A percentile compares a stretch with the other conserved stretches of the same genome.
Evolutionary conservation across 768 basidiomycete genomes (phyloP).

Genomic region (Amanita exitialis): DNA sequence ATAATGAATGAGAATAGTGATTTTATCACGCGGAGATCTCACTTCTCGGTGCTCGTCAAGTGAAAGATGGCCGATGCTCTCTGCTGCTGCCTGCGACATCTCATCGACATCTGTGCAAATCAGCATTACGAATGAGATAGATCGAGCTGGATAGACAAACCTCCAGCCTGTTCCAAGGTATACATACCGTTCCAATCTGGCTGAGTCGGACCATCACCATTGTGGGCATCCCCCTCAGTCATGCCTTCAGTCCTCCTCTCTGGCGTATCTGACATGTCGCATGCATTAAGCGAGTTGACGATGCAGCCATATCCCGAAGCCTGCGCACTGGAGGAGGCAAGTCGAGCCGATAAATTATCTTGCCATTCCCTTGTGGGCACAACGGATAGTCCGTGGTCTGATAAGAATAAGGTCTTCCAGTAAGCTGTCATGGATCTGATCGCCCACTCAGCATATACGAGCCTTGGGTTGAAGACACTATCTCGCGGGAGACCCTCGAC

Average conservation of each 20-base stretch:
- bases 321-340: slow-evolving; percentile 24
- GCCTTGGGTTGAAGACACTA: slow-evolving; percentile 67
- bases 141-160: slow-evolving; percentile 7
- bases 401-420: slow-evolving; percentile 4
- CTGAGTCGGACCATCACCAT: slow-evolving; percentile 19
- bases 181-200: slow-evolving; percentile 55
- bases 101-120: slow-evolving; percentile 23
- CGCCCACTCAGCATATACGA: slow-evolving; percentile 8
- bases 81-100: slow-evolving; percentile 35
- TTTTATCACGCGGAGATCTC: slow-evolving; percentile 1
- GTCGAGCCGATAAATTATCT: slow-evolving; percentile 51
- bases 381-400: slow-evolving; percentile 50
- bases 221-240: slow-evolving; percentile 20
- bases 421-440: neutral
- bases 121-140: neutral
- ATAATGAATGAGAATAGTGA: neutral
- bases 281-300: slow-evolving; percentile 2
- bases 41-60: slow-evolving; percentile 73
- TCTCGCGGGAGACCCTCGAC: slow-evolving; percentile 69
- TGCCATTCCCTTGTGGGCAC: slow-evolving; percentile 74
- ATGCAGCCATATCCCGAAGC: slow-evolving; percentile 9
- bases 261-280: neutral
- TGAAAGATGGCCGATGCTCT: slow-evolving; percentile 61
- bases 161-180: slow-evolving; percentile 34
- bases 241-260: slow-evolving; percentile 1